phyloP scores from a whole-genome alignment of 1,139 yeast species.

The Sugiyamaella novakii region DNA sequence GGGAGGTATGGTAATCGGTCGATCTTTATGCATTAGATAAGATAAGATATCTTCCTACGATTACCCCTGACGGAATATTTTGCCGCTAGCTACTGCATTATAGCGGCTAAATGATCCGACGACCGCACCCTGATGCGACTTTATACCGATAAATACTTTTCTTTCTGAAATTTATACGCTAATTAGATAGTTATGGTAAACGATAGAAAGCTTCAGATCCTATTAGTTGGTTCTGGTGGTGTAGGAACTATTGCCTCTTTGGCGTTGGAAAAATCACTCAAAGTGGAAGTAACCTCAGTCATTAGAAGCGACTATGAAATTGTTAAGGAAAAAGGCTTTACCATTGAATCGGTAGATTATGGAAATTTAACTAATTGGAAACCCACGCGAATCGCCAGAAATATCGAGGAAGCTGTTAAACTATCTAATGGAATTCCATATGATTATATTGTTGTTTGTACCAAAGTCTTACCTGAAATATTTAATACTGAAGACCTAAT shows the following conservation, averaged over 20 bases:
- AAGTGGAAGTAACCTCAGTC: slow-evolving; percentile 60
- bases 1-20: too few species aligned
- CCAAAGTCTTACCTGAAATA: slow-evolving; percentile 75
- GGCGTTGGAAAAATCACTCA: slow-evolving; percentile 52
- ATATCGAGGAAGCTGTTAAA: slow-evolving; percentile 50
- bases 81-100: neutral
- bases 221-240: slow-evolving; percentile 71
- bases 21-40: too few species aligned
- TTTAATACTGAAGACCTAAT: slow-evolving; percentile 60
- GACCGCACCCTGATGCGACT: neutral
- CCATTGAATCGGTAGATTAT: slow-evolving; percentile 61
- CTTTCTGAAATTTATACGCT: neutral
- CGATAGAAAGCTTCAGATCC: slow-evolving; percentile 22
- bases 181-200: too few species aligned
- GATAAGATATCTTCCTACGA: neutral
- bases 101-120: slow-evolving; percentile 1
- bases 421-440: slow-evolving; percentile 49
- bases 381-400: slow-evolving; percentile 46
- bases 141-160: neutral
- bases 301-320: slow-evolving; percentile 65
- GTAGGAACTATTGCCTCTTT: slow-evolving; percentile 73
- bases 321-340: slow-evolving; percentile 56
- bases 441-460: slow-evolving; percentile 68
- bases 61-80: neutral
- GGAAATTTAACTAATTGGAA: slow-evolving; percentile 57